phyloP scores from a whole-genome alignment of 2,329 filamentous ascomycete species.

The Elsinoe necatrix region DNA sequence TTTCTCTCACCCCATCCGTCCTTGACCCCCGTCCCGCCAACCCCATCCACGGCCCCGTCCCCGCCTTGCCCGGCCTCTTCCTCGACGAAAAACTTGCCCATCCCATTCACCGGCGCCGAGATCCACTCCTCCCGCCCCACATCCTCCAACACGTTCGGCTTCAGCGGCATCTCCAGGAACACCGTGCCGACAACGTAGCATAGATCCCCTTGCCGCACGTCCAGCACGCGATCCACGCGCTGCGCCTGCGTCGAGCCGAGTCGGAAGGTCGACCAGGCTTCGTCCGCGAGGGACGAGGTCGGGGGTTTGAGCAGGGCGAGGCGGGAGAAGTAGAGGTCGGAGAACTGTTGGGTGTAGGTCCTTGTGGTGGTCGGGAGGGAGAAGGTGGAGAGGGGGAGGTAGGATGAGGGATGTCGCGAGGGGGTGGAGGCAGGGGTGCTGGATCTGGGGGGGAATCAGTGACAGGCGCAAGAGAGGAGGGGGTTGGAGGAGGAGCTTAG shows the following conservation, averaged over 20 bases:
- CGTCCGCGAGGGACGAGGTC: slow-evolving; percentile 64
- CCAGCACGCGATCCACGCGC: slow-evolving; percentile 78
- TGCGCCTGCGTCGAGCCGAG: slow-evolving; percentile 45
- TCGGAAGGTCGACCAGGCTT: slow-evolving; percentile 67
- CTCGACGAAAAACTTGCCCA: slow-evolving; percentile 53
- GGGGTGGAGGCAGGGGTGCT: slow-evolving; percentile 25
- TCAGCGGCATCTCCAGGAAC: slow-evolving; percentile 94
- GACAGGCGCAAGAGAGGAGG: background rate
- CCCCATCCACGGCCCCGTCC: slow-evolving; percentile 5
- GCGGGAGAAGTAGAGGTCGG: slow-evolving; percentile 94
- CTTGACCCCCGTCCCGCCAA: background rate
- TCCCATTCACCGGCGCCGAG: slow-evolving; percentile 64
- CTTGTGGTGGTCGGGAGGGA: slow-evolving; percentile 55
- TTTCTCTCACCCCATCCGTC: background rate
- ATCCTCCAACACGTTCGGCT: slow-evolving; percentile 92
- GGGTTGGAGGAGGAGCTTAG: slow-evolving; percentile 18
- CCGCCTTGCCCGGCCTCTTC: slow-evolving; percentile 41
- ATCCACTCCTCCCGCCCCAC: slow-evolving; percentile 75
- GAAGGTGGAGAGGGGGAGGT: slow-evolving; percentile 70
- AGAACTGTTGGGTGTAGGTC: slow-evolving; percentile 90
- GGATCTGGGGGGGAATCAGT: background rate
- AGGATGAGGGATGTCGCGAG: slow-evolving; percentile 51
- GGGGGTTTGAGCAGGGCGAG: slow-evolving; percentile 78
- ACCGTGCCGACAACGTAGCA: slow-evolving; percentile 94
- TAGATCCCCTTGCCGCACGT: slow-evolving; percentile 88